Evolutionary conservation across 345 rosid species (phyloP), one percentile per base, ranked within the genome.

Genomic region (Citrus sp.): DNA sequence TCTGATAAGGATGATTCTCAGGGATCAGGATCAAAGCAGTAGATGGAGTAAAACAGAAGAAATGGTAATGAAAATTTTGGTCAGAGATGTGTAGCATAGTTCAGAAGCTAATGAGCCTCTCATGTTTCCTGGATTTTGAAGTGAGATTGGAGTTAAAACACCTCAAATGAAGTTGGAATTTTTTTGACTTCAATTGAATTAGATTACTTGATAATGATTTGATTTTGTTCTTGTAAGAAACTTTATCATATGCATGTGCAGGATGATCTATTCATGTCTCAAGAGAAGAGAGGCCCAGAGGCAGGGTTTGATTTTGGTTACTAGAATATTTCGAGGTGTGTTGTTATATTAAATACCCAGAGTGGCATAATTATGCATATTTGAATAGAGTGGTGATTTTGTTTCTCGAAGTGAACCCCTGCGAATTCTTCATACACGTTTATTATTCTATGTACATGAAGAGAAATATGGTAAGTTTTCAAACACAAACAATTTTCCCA

Each of bases 21-120:
- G 71, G 90, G 83, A 59, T 91, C 94, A 9, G 85, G 83, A 73
- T 91, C 94, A 18, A 85, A 81, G 69, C 87, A 86, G 62, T 87
- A 85, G 80, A 62, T 60, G 65, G 63, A 63, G 58, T 66, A 30
- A 73, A 42, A 42, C 40, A 24, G 72, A 68, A 28, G 74, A 68
- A 64, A 65, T 66, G 32, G 59, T 62, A 42, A 32, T 14, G 63
- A 34, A 75, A 78, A 72, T 71, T 78, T 78, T 72, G 62, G 32
- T 58, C 80, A 28, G 28, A 70, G 7, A 25, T 30, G 35, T 32
- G 27, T 28, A 24, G 74, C 19, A 73, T 32, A 61, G 71, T 10
- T 73, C 71, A 40, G 67, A 66, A 73, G 78, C 68, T 37, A 37
- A 60, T 25, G 9, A 22, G 65, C 68, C 63, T 70, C 13, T 30